Percentiles rank a stretch among this genome's conserved stretches.
These are phyloP conservation scores for Suillus fuscotomentosus DNA, from an alignment of 768 basidiomycete species.

Conservation along the genomic window DNA sequence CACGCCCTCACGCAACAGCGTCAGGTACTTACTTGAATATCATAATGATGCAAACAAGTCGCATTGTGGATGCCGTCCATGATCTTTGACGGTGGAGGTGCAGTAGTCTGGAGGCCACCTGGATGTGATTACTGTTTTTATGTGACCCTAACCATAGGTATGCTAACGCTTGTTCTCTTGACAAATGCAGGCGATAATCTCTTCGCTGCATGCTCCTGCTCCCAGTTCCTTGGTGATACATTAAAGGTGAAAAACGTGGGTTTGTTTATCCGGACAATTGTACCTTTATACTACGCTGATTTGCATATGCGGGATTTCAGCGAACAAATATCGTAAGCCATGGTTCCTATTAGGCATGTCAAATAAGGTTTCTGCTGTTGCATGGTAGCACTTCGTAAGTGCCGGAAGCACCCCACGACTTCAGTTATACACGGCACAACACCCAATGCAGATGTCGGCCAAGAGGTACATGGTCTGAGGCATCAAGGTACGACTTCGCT, in stretches of 20 bases:
- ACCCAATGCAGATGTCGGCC: background rate
- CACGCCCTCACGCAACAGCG: background rate
- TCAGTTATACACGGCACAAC: background rate
- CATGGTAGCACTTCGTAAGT: background rate
- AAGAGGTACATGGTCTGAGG: background rate
- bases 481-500: background rate
- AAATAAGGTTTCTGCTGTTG: background rate
- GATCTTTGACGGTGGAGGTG: constrained; percentile 1
- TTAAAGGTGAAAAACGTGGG: background rate
- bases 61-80: background rate
- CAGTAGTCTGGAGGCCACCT: constrained; percentile 7
- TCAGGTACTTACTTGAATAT: background rate
- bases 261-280: background rate
- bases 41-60: background rate
- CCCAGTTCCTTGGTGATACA: background rate
- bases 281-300: background rate
- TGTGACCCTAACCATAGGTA: background rate
- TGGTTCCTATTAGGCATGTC: background rate
- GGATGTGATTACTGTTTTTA: background rate
- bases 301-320: background rate
- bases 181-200: background rate
- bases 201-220: background rate
- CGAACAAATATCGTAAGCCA: background rate
- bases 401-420: no score
- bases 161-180: background rate